Conservation (phyloP, 2,329 filamentous ascomycete genomes). For the Aspergillus chevalieri region DNA sequence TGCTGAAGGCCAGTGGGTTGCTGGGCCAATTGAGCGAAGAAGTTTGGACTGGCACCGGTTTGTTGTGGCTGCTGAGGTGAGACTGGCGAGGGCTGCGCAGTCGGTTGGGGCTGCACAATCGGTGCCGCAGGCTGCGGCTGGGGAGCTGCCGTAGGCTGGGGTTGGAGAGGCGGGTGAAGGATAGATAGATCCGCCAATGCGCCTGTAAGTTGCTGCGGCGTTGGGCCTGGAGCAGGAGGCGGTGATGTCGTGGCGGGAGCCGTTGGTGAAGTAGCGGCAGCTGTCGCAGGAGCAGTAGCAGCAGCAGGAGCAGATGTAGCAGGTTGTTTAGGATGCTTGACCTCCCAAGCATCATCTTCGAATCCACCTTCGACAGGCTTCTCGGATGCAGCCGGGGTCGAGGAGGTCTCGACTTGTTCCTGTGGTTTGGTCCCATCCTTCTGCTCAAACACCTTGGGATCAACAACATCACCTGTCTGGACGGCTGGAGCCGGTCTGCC, state of each 20-base stretch:
- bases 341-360: constrained; percentile 95
- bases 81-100: constrained; percentile 28
- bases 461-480: constrained; percentile 77
- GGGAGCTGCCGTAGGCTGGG: constrained; percentile 45
- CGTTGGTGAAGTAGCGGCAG: constrained; percentile 25
- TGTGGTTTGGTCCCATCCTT: constrained; percentile 47
- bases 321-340: constrained; percentile 69
- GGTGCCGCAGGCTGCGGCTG: constrained; percentile 44
- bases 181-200: constrained; percentile 64
- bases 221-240: constrained; percentile 12
- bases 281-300: constrained; percentile 33
- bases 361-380: constrained; percentile 60
- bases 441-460: constrained; percentile 75
- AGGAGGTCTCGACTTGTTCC: constrained; percentile 42
- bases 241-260: constrained; percentile 25
- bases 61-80: constrained; percentile 43
- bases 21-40: constrained; percentile 46
- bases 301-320: constrained; percentile 23
- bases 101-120: constrained; percentile 32
- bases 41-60: constrained; percentile 42
- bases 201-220: constrained; percentile 52
- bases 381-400: constrained; percentile 43
- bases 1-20: constrained; percentile 37
- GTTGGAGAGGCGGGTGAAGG: constrained; percentile 49
- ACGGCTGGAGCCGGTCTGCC: constrained; percentile 81